Percentiles rank a stretch among this genome's conserved stretches.
Conservation (phyloP, 78 protist genomes). For the Emiliania huxleyi region DNA sequence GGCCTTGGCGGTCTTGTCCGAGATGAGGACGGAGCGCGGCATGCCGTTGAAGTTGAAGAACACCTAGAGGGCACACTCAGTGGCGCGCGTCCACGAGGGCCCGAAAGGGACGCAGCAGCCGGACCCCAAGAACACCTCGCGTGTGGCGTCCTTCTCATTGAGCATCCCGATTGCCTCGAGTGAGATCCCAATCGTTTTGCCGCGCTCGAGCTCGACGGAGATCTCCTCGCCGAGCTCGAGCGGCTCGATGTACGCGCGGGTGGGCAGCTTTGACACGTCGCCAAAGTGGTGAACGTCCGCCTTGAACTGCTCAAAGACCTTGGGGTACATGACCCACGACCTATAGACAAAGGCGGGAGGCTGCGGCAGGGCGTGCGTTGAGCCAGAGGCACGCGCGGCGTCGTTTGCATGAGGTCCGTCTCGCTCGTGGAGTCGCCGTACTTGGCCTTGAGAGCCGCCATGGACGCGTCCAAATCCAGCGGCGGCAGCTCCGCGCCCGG, state of each 20-base stretch:
- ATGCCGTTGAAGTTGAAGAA: slow-evolving; percentile 68
- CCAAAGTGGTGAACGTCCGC: background rate
- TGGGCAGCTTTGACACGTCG: slow-evolving; percentile 53
- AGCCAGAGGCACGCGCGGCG: no score
- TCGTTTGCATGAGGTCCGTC: slow-evolving; percentile 14
- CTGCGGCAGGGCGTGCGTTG: no score
- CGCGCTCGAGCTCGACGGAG: slow-evolving; percentile 36
- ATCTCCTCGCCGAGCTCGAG: slow-evolving; percentile 45
- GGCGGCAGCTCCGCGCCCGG: slow-evolving; percentile 65
- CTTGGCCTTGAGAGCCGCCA: background rate
- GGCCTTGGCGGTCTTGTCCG: background rate
- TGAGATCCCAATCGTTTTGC: slow-evolving; percentile 37
- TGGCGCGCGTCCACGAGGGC: no score
- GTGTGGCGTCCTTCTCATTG: background rate
- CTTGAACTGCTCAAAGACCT: slow-evolving; percentile 23
- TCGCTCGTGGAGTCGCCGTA: background rate
- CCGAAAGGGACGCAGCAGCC: no score
- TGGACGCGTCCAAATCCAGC: slow-evolving; percentile 38
- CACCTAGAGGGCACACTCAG: no score
- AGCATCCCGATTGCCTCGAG: background rate
- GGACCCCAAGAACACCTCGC: no score
- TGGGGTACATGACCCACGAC: slow-evolving; percentile 8
- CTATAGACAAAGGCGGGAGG: no score
- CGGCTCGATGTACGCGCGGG: slow-evolving; percentile 47
- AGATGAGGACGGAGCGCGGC: slow-evolving; percentile 50